Conservation (phyloP, 805 yeast genomes). For the Wickerhamomyces mucosus region DNA sequence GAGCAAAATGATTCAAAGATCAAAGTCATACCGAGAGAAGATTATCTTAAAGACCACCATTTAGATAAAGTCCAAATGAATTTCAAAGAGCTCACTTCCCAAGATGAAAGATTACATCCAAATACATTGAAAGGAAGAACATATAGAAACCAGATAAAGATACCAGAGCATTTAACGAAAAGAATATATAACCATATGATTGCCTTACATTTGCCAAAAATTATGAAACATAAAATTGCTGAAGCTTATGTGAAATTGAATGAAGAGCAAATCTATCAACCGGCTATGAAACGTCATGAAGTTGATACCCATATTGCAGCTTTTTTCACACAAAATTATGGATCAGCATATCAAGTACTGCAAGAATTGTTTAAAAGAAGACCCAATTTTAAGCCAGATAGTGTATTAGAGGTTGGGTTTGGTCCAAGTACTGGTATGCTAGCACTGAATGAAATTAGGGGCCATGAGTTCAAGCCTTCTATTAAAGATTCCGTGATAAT, state of each 20-base stretch:
- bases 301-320: constrained; percentile 79
- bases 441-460: constrained; percentile 79
- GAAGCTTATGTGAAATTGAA: constrained; percentile 40
- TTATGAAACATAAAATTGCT: constrained; percentile 54
- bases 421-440: constrained; percentile 93
- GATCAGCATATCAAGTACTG: constrained; percentile 55
- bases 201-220: constrained; percentile 50
- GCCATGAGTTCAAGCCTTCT: constrained; percentile 48
- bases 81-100: constrained; percentile 9
- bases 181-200: constrained; percentile 58
- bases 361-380: constrained; percentile 52
- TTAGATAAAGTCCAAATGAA: constrained; percentile 8
- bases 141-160: constrained; percentile 34
- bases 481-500: constrained; percentile 63
- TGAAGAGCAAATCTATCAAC: constrained; percentile 44
- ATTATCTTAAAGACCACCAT: constrained; percentile 18
- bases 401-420: constrained; percentile 69
- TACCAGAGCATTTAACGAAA: constrained; percentile 50
- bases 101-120: constrained; percentile 39
- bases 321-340: constrained; percentile 73
- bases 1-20: constrained; percentile 20
- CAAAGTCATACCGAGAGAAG: constrained; percentile 29
- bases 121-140: constrained; percentile 49
- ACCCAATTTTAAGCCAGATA: constrained; percentile 53
- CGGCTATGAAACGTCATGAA: constrained; percentile 35